phyloP scores from a whole-genome alignment of 2,329 filamentous ascomycete species.

The Sarocladium oryzae region DNA sequence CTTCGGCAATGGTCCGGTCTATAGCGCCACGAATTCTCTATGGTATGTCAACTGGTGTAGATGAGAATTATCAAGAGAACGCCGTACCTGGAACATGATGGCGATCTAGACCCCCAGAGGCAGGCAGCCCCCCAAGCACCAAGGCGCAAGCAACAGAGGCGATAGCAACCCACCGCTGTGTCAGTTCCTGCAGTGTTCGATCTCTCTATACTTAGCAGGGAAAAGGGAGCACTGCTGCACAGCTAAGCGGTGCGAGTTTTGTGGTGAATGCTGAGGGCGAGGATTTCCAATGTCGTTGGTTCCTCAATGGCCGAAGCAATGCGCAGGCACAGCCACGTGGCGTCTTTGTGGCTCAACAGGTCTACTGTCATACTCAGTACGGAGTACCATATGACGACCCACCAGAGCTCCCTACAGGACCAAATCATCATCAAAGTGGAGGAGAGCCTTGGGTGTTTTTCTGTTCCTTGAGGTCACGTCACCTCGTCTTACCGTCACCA shows the following conservation, averaged over 20 bases:
- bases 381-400: background rate
- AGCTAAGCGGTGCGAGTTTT: background rate
- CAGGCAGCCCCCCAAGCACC: too few species aligned
- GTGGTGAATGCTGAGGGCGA: background rate
- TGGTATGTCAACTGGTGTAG: background rate
- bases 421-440: background rate
- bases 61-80: background rate
- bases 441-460: background rate
- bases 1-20: constrained; percentile 82
- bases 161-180: too few species aligned
- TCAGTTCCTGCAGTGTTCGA: too few species aligned
- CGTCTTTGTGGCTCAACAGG: constrained; percentile 1
- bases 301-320: background rate
- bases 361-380: background rate
- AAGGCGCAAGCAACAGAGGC: too few species aligned
- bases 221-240: background rate
- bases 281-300: background rate
- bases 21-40: constrained; percentile 80
- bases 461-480: constrained; percentile 1
- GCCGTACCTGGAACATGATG: constrained; percentile 16
- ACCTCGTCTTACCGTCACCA: background rate
- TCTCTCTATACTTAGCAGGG: too few species aligned
- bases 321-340: constrained; percentile 7
- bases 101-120: too few species aligned
- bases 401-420: background rate